Conservation (phyloP, 352 stramenopile genomes). For the Phytophthora fragariae region DNA sequence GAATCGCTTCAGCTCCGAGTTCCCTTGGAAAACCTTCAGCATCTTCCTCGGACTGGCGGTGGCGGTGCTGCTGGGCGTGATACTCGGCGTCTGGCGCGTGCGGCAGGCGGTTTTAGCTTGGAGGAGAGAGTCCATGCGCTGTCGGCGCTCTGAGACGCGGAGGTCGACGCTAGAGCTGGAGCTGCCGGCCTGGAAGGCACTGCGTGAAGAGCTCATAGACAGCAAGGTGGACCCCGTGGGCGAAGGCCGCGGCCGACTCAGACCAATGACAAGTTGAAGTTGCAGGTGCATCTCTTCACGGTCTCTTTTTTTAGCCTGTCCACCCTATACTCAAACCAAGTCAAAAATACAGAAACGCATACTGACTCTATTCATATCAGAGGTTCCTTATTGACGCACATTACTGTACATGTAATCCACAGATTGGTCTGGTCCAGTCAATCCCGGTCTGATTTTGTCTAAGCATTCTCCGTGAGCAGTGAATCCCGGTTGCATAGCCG, state of each 20-base stretch:
- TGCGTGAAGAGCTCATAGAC: constrained; percentile 43
- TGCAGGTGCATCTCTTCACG: background rate
- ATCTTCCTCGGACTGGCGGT: constrained; percentile 26
- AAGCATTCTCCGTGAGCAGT: too few relatives aligned
- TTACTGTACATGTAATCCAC: too few relatives aligned
- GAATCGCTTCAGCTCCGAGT: constrained; percentile 12
- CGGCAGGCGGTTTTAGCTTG: constrained; percentile 14
- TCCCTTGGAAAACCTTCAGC: constrained; percentile 33
- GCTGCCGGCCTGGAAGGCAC: constrained; percentile 40
- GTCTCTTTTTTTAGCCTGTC: background rate
- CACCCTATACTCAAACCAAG: background rate
- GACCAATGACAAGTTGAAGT: constrained; percentile 23
- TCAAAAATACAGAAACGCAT: constrained; percentile 1
- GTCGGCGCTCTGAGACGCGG: constrained; percentile 7
- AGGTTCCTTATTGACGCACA: too few relatives aligned
- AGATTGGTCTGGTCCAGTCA: too few relatives aligned
- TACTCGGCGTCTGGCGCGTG: constrained; percentile 28
- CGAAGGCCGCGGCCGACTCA: constrained; percentile 21
- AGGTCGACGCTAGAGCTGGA: constrained; percentile 27
- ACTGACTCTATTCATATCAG: too few relatives aligned
- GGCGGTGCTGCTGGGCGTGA: constrained; percentile 19
- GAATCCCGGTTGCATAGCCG: too few relatives aligned
- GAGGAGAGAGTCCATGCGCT: constrained; percentile 13
- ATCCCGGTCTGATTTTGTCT: too few relatives aligned
- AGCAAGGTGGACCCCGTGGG: constrained; percentile 32